A percentile compares a stretch with the other conserved stretches of the same genome.
phyloP scores from a whole-genome alignment of 345 rosid genomes.

The Hypericum androsaemum region DNA sequence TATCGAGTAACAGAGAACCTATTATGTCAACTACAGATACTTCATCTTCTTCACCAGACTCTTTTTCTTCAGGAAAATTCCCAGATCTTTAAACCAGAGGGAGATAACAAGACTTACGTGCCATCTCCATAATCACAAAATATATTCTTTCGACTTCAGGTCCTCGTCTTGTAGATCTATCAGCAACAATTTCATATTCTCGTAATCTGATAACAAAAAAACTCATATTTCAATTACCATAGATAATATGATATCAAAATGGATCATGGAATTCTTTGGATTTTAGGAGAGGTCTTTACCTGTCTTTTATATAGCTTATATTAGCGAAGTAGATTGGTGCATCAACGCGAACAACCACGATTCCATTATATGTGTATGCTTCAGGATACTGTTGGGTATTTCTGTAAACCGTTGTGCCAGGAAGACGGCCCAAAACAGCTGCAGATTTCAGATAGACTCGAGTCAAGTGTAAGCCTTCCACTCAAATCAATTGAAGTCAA shows the following conservation, averaged over 20 bases:
- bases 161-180: slow-evolving; percentile 62
- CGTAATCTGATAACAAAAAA: slow-evolving; percentile 47
- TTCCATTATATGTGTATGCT: slow-evolving; percentile 85
- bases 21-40: no score
- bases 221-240: background rate
- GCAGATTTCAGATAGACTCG: slow-evolving; percentile 11
- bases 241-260: no score
- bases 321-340: slow-evolving; percentile 97
- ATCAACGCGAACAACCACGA: slow-evolving; percentile 85
- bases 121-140: slow-evolving; percentile 86
- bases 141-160: slow-evolving; percentile 76
- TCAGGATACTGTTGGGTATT: slow-evolving; percentile 87
- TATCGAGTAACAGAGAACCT: no score
- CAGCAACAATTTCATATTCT: slow-evolving; percentile 75
- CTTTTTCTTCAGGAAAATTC: no score
- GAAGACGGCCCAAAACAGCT: slow-evolving; percentile 98
- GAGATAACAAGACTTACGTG: slow-evolving; percentile 51
- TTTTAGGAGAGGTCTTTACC: slow-evolving; percentile 31
- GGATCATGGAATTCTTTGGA: slow-evolving; percentile 5
- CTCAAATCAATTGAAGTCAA: no score
- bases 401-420: slow-evolving; percentile 96
- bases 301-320: slow-evolving; percentile 84
- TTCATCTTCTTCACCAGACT: no score
- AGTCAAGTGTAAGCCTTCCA: background rate
- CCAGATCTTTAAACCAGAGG: no score